These are phyloP conservation scores for Hyaloscypha bicolor DNA, from an alignment of 495 filamentous ascomycete genomes.

Conservation along the genomic window DNA sequence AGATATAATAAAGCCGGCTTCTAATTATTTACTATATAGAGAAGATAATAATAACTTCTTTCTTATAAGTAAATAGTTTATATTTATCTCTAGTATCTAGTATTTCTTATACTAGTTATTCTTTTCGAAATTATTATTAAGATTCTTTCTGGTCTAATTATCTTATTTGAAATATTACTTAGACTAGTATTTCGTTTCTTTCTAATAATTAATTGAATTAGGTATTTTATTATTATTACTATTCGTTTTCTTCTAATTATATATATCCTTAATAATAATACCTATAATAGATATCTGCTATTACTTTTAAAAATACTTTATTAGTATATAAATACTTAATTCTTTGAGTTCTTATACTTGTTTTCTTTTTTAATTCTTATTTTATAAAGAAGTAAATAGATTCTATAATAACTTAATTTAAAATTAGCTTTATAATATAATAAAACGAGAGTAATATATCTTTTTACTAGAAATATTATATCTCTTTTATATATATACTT, in stretches of 20 bases:
- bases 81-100: constrained; percentile 16
- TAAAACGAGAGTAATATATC: no score
- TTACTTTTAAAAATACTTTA: neutral
- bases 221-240: constrained; percentile 12
- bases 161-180: constrained; percentile 32
- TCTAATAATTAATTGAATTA: constrained; percentile 34
- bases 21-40: constrained; percentile 39
- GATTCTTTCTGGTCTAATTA: no score
- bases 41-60: constrained; percentile 33
- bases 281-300: no score
- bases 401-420: neutral
- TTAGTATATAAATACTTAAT: neutral
- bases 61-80: constrained; percentile 34
- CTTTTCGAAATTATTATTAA: no score
- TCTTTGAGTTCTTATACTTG: neutral
- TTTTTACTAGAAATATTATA: neutral
- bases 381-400: neutral
- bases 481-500: neutral
- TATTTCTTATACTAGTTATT: no score
- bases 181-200: constrained; percentile 31
- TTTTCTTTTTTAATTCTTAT: no score
- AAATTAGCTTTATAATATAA: no score
- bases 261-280: neutral
- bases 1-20: constrained; percentile 29
- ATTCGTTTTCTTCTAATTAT: neutral